These are phyloP conservation scores for Pyrus betulifolia DNA, from an alignment of 306 rosid species.

Conservation along the genomic window DNA sequence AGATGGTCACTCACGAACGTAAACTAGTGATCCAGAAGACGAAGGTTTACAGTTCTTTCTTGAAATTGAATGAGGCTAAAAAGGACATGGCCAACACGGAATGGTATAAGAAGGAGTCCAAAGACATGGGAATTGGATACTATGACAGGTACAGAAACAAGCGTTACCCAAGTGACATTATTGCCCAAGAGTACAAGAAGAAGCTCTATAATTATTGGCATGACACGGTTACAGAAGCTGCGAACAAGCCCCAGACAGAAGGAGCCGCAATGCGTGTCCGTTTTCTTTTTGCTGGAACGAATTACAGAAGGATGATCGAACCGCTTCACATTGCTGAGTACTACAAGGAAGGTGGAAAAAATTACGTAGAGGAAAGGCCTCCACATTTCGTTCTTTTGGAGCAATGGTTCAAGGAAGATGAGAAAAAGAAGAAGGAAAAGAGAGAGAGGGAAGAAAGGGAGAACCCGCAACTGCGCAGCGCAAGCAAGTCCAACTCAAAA, in stretches of 20 bases:
- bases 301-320: slow-evolving; percentile 59
- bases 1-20: slow-evolving; percentile 1
- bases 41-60: slow-evolving; percentile 2
- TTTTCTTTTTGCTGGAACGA: slow-evolving; percentile 45
- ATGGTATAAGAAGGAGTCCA: slow-evolving; percentile 46
- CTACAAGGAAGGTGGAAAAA: slow-evolving; percentile 12
- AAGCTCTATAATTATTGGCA: slow-evolving; percentile 42
- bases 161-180: not conserved
- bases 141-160: slow-evolving; percentile 46
- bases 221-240: slow-evolving; percentile 35
- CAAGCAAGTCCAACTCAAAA: not conserved
- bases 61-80: slow-evolving; percentile 28
- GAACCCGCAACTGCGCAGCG: too few relatives aligned
- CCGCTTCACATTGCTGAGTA: slow-evolving; percentile 47
- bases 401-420: slow-evolving; percentile 19
- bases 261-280: slow-evolving; percentile 10
- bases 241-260: slow-evolving; percentile 41
- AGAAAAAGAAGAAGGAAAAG: not conserved
- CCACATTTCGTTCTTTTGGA: slow-evolving; percentile 34
- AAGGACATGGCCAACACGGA: slow-evolving; percentile 44
- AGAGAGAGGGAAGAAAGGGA: too few relatives aligned
- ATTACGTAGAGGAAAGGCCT: slow-evolving; percentile 30
- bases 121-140: slow-evolving; percentile 26
- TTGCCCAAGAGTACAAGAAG: slow-evolving; percentile 5
- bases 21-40: not conserved